Conservation (phyloP, 2,329 filamentous ascomycete genomes). For the Ascosphaera pollenicola region DNA sequence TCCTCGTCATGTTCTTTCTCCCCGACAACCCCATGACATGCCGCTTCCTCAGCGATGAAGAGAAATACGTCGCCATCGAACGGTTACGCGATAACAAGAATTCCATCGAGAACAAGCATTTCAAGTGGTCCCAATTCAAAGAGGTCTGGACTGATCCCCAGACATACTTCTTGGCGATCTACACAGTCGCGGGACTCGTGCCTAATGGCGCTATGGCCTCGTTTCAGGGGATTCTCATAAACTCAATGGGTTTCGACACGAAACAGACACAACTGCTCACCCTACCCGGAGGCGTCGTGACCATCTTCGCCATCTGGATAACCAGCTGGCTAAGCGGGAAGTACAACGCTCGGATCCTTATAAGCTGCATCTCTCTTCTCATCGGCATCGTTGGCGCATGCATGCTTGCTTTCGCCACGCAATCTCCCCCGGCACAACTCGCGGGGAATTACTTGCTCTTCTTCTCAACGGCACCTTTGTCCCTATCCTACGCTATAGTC, state of each 20-base stretch:
- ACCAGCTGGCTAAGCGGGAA: too few relatives aligned
- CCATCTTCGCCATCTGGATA: slow-evolving; percentile 11
- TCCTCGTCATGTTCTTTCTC: slow-evolving; percentile 1
- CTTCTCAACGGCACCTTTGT: slow-evolving; percentile 12
- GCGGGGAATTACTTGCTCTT: slow-evolving; percentile 15
- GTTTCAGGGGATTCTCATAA: too few relatives aligned
- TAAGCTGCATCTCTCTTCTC: background rate
- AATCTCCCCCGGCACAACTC: too few relatives aligned
- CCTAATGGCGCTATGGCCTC: too few relatives aligned
- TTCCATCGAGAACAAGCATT: slow-evolving; percentile 5
- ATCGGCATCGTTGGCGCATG: slow-evolving; percentile 1
- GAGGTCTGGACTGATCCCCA: slow-evolving; percentile 8
- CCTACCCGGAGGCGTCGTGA: slow-evolving; percentile 22
- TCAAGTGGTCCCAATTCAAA: slow-evolving; percentile 5
- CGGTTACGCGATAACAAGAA: slow-evolving; percentile 6
- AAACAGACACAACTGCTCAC: slow-evolving; percentile 14
- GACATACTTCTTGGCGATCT: slow-evolving; percentile 6
- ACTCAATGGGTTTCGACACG: too few relatives aligned
- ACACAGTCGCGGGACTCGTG: too few relatives aligned
- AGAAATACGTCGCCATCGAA: slow-evolving; percentile 5
- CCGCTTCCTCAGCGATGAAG: slow-evolving; percentile 4
- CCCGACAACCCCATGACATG: slow-evolving; percentile 4
- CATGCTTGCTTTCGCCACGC: too few relatives aligned
- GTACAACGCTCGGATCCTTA: too few relatives aligned
- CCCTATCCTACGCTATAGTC: slow-evolving; percentile 18